A percentile compares a stretch with the other conserved stretches of the same genome.
Evolutionary conservation across 257 asterid species (phyloP).

Genomic region (Verbena officinalis): DNA sequence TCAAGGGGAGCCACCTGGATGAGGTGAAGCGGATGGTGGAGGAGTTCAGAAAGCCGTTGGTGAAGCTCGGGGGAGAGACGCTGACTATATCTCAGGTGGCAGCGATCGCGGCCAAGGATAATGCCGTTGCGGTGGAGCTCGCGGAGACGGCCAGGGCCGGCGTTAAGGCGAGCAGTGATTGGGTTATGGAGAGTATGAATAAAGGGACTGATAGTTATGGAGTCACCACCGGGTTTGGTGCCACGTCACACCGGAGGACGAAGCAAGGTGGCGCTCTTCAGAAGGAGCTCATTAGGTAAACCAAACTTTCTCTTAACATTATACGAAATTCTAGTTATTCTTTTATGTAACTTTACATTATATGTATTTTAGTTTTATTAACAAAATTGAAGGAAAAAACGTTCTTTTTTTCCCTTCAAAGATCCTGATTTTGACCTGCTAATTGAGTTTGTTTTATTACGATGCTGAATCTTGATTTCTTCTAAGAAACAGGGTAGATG

Average conservation of each 20-base stretch:
- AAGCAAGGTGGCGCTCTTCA: slow-evolving; percentile 92
- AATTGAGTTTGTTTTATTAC: no score
- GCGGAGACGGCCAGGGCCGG: slow-evolving; percentile 77
- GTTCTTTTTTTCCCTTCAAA: not conserved
- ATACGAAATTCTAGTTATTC: no score
- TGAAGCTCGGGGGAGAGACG: slow-evolving; percentile 76
- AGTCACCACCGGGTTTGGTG: slow-evolving; percentile 88
- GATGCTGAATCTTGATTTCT: no score
- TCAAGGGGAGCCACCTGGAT: slow-evolving; percentile 83
- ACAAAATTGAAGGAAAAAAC: no score
- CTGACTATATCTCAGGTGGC: slow-evolving; percentile 86
- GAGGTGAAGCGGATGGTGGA: slow-evolving; percentile 88
- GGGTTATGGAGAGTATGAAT: slow-evolving; percentile 90
- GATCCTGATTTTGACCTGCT: not conserved
- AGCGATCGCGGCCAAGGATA: slow-evolving; percentile 64
- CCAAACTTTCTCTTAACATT: not conserved
- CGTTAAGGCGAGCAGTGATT: slow-evolving; percentile 93
- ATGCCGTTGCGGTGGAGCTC: slow-evolving; percentile 72
- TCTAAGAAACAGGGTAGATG: not conserved
- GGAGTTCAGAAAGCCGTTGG: slow-evolving; percentile 77
- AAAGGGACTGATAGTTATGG: slow-evolving; percentile 94
- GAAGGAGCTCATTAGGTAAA: slow-evolving; percentile 86
- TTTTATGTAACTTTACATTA: no score
- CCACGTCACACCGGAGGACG: slow-evolving; percentile 86
- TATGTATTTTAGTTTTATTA: no score